Conservation (phyloP, 768 basidiomycete genomes). For the Rhodotorula babjevae region DNA sequence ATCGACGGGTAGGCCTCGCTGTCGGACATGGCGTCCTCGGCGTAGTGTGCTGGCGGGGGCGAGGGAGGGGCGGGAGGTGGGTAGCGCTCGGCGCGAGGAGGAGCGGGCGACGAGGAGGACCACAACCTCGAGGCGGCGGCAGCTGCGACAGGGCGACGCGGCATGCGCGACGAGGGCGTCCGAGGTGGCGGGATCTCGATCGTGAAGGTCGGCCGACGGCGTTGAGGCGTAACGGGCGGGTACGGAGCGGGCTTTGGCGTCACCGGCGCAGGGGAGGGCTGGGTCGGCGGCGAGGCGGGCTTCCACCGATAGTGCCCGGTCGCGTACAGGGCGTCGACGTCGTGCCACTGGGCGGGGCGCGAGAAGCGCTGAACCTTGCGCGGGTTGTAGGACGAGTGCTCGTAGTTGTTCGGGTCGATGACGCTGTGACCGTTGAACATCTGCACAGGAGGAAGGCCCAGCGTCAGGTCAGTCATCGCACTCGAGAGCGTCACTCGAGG, state of each 20-base stretch:
- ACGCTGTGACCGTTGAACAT: conserved; percentile 4
- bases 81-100: too few species aligned
- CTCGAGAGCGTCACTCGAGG: background rate
- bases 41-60: too few species aligned
- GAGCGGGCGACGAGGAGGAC: too few species aligned
- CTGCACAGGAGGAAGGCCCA: background rate
- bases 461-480: background rate
- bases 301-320: background rate
- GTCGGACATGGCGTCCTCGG: too few species aligned
- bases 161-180: background rate
- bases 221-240: background rate
- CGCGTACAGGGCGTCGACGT: conserved; percentile 4
- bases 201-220: background rate
- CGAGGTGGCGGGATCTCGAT: background rate
- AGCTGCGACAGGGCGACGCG: background rate
- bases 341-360: background rate
- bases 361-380: conserved; percentile 9
- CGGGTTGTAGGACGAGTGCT: conserved; percentile 7
- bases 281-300: too few species aligned
- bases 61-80: too few species aligned
- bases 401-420: too few species aligned
- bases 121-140: background rate
- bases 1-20: too few species aligned
- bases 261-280: background rate
- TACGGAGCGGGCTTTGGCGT: background rate